phyloP scores from a whole-genome alignment of 1,284 basidiomycete species.

The Bjerkandera adusta region DNA sequence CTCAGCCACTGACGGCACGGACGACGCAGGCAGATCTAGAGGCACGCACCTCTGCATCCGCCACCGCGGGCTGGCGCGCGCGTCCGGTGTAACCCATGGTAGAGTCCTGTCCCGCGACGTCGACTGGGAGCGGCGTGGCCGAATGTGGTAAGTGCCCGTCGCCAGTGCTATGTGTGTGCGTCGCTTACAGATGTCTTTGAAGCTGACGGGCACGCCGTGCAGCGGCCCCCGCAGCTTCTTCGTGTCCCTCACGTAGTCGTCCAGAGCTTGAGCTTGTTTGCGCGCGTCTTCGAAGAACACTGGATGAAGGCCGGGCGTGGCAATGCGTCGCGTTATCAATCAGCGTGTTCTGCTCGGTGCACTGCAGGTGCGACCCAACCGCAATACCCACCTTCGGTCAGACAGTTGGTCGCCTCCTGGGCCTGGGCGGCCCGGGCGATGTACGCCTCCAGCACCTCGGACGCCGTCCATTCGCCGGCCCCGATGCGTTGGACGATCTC shows the following conservation, averaged over 20 bases:
- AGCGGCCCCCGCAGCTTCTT: slow-evolving; percentile 66
- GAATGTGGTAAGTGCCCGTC: not conserved
- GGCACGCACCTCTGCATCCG: slow-evolving; percentile 56
- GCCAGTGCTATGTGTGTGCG: not conserved
- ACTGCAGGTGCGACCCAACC: not conserved
- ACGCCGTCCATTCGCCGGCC: slow-evolving; percentile 69
- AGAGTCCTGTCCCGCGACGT: slow-evolving; percentile 65
- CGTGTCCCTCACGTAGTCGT: slow-evolving; percentile 61
- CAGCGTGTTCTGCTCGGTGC: not conserved
- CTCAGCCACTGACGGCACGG: not conserved
- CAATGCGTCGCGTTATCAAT: not conserved
- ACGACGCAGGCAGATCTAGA: not conserved
- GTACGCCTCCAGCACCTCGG: slow-evolving; percentile 70
- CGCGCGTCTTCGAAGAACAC: slow-evolving; percentile 72
- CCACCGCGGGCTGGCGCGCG: slow-evolving; percentile 54
- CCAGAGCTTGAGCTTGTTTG: slow-evolving; percentile 60
- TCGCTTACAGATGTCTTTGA: slow-evolving; percentile 67
- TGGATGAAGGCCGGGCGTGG: slow-evolving; percentile 31
- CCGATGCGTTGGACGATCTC: slow-evolving; percentile 63
- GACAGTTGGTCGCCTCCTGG: slow-evolving; percentile 68
- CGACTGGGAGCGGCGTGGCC: slow-evolving; percentile 28
- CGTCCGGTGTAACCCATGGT: slow-evolving; percentile 75
- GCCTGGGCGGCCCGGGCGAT: slow-evolving; percentile 64
- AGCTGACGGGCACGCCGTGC: slow-evolving; percentile 80
- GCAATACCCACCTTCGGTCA: slow-evolving; percentile 64